phyloP scores from a whole-genome alignment of 345 rosid genomes.

The Salix purpurea region DNA sequence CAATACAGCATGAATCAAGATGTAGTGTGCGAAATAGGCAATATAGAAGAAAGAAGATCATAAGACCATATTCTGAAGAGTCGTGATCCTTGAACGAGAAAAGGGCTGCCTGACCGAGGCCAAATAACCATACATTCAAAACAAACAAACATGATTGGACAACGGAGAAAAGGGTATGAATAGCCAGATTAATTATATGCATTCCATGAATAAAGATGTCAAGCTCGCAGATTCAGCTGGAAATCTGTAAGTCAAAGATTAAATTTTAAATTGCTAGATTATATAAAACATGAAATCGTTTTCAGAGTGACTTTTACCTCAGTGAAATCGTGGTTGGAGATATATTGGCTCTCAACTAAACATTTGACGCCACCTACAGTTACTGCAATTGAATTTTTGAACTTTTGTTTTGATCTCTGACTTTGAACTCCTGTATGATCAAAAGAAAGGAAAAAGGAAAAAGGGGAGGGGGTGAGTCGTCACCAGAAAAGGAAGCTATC shows the following conservation, averaged over 20 bases:
- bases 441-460: not conserved
- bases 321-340: conserved; percentile 81
- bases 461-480: not conserved
- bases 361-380: conserved; percentile 56
- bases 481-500: not conserved
- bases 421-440: conserved; percentile 28
- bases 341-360: conserved; percentile 59
- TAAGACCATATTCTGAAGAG: too few species aligned
- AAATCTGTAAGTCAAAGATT: not conserved
- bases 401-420: conserved; percentile 22
- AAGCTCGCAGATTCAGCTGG: too few species aligned
- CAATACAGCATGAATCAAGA: not conserved
- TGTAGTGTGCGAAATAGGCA: too few species aligned
- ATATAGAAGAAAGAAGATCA: too few species aligned
- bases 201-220: too few species aligned
- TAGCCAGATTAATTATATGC: too few species aligned
- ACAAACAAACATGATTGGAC: too few species aligned
- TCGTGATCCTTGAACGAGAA: too few species aligned
- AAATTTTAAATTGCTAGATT: not conserved
- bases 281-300: not conserved
- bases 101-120: too few species aligned
- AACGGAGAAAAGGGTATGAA: too few species aligned
- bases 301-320: conserved; percentile 39
- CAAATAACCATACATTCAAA: too few species aligned
- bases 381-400: conserved; percentile 40